phyloP scores from a whole-genome alignment of 106 monocot species.

The Apostasia ramifera region DNA sequence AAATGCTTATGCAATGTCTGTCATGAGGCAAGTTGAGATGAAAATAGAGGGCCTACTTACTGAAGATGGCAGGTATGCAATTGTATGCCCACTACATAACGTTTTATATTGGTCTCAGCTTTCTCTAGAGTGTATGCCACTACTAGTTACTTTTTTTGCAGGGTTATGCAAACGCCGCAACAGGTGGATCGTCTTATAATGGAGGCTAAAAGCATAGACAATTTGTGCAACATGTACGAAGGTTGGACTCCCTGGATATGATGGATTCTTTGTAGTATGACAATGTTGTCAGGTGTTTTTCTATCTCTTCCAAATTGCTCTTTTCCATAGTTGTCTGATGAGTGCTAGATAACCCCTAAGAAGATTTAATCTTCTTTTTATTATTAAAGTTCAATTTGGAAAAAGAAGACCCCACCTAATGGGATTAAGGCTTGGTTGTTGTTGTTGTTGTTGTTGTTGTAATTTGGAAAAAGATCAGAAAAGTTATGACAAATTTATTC shows the following conservation, averaged over 20 bases:
- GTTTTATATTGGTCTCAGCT: not conserved
- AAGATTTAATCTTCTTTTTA: too few relatives aligned
- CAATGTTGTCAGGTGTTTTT: too few relatives aligned
- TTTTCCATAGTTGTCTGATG: not conserved
- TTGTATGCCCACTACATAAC: not conserved
- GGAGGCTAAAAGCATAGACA: constrained; percentile 89
- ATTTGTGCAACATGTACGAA: constrained; percentile 98
- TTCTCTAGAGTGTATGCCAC: not conserved
- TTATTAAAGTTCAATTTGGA: too few relatives aligned
- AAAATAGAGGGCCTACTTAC: constrained; percentile 83
- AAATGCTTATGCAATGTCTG: constrained; percentile 82
- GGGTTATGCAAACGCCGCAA: constrained; percentile 54
- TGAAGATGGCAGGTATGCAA: constrained; percentile 41
- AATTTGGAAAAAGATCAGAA: too few relatives aligned
- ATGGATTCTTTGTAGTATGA: not conserved
- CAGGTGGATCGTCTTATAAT: constrained; percentile 85
- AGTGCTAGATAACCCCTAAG: not conserved
- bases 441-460: too few relatives aligned
- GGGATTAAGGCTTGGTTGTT: too few relatives aligned
- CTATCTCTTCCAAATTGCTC: too few relatives aligned
- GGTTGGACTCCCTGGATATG: constrained; percentile 99
- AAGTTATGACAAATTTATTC: too few relatives aligned
- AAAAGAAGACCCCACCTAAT: too few relatives aligned
- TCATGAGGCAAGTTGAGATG: constrained; percentile 74
- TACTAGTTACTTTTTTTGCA: constrained; percentile 12